A percentile compares a stretch with the other conserved stretches of the same genome.
Evolutionary conservation across 2,329 filamentous ascomycete species (phyloP).

Genomic region (Fusarium begoniae): DNA sequence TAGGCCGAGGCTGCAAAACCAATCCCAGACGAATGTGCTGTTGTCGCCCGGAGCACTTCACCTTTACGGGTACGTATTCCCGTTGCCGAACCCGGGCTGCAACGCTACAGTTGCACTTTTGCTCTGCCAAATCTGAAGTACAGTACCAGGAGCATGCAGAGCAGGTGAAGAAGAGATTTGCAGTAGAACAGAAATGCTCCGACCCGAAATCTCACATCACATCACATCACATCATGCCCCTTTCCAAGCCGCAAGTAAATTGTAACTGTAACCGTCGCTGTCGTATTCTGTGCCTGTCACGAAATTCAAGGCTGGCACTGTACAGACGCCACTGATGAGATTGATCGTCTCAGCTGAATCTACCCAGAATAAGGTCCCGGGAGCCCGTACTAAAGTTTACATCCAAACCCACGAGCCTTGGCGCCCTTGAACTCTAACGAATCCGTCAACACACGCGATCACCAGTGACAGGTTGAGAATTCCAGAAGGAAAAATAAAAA

Average conservation of each 20-base stretch:
- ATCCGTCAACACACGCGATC: neutral
- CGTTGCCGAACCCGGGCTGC: constrained; percentile 25
- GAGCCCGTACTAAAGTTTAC: neutral
- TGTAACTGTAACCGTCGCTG: neutral
- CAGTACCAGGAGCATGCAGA: neutral
- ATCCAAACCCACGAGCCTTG: constrained; percentile 7
- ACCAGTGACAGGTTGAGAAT: neutral
- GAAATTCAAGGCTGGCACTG: constrained; percentile 1
- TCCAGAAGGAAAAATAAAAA: constrained; percentile 2
- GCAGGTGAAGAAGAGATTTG: neutral
- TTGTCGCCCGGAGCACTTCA: constrained; percentile 26
- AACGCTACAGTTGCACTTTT: constrained; percentile 25
- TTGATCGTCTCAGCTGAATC: constrained; percentile 2
- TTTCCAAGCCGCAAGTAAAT: neutral
- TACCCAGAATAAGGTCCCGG: neutral
- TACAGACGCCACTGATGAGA: neutral
- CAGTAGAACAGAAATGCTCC: neutral
- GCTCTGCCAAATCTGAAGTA: neutral
- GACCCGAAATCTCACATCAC: constrained; percentile 9
- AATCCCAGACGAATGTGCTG: constrained; percentile 14
- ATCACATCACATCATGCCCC: constrained; percentile 8
- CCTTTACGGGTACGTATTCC: constrained; percentile 31
- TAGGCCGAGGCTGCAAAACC: constrained; percentile 15
- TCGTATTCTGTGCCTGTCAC: constrained; percentile 1
- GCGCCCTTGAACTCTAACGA: constrained; percentile 9